phyloP scores from a whole-genome alignment of 2,329 filamentous ascomycete genomes.

The Hypoxylon sp. region DNA sequence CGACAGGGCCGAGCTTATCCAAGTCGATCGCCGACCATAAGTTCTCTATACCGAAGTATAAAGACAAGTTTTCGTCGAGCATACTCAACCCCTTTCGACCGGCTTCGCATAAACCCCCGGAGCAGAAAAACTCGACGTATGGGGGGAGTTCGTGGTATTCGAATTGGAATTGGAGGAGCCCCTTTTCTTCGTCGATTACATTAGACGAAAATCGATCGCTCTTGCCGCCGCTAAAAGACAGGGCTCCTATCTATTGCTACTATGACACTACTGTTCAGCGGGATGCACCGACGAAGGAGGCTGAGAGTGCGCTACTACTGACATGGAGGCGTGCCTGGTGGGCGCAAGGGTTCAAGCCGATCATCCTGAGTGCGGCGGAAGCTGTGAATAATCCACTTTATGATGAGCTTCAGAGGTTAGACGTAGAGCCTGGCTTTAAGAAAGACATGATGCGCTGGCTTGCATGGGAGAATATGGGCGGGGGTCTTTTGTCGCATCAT shows the following conservation, averaged over 20 bases:
- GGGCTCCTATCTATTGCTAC: constrained; percentile 89
- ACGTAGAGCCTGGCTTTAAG: constrained; percentile 74
- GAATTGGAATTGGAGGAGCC: constrained; percentile 91
- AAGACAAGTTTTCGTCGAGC: constrained; percentile 63
- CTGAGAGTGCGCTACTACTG: constrained; percentile 83
- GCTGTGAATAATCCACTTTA: constrained; percentile 88
- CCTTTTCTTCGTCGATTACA: constrained; percentile 85
- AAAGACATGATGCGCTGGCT: constrained; percentile 86
- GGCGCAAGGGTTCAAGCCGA: constrained; percentile 90
- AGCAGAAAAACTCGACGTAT: constrained; percentile 83
- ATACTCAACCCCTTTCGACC: constrained; percentile 77
- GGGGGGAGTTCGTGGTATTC: constrained; percentile 87
- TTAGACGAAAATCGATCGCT: constrained; percentile 87
- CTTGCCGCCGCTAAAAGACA: constrained; percentile 79
- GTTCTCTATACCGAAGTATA: constrained; percentile 65
- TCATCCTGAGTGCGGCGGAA: constrained; percentile 84
- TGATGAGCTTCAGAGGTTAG: constrained; percentile 73
- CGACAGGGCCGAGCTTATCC: constrained; percentile 65
- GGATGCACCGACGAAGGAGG: constrained; percentile 74
- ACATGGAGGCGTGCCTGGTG: constrained; percentile 96
- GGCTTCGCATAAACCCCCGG: constrained; percentile 78
- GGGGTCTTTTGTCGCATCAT: constrained; percentile 84
- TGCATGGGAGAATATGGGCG: constrained; percentile 92
- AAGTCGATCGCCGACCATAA: constrained; percentile 65
- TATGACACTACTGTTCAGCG: constrained; percentile 80